A percentile compares a stretch with the other conserved stretches of the same genome.
phyloP scores from a whole-genome alignment of 306 rosid genomes.

The Fragaria nilgerrensis region DNA sequence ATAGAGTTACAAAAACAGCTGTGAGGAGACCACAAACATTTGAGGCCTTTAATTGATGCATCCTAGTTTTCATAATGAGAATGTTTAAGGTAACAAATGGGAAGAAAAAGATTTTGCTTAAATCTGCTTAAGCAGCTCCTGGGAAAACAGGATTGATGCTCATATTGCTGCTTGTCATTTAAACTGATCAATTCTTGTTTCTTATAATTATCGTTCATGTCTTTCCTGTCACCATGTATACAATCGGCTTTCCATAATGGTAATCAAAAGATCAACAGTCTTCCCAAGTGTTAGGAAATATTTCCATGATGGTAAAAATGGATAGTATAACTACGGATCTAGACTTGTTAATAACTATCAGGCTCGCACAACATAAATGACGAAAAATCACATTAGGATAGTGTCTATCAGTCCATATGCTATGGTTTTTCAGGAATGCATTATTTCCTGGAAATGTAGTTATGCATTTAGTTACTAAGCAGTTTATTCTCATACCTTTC shows the following conservation, averaged over 20 bases:
- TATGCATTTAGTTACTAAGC: constrained; percentile 1
- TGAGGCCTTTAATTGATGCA: neutral
- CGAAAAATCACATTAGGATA: neutral
- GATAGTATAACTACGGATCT: neutral
- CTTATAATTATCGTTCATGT: neutral
- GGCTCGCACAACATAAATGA: neutral
- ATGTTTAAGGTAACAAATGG: neutral
- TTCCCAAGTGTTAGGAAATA: neutral
- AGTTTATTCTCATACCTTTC: constrained; percentile 49
- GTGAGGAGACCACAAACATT: neutral
- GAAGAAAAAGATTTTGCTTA: neutral
- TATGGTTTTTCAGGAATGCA: neutral
- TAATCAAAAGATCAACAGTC: neutral
- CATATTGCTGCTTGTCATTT: neutral
- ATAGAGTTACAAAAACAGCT: constrained; percentile 7
- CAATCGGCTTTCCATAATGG: neutral
- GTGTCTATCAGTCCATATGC: neutral
- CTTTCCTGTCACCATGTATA: neutral
- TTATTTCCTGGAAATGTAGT: neutral
- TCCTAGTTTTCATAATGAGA: neutral
- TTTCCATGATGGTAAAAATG: neutral
- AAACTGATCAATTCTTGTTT: neutral
- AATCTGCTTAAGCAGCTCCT: neutral
- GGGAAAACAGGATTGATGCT: neutral
- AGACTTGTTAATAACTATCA: neutral